Percentiles rank a stretch among this genome's conserved stretches.
Evolutionary conservation across 2,329 filamentous ascomycete genomes (phyloP).

Genomic region (Claviceps africana): DNA sequence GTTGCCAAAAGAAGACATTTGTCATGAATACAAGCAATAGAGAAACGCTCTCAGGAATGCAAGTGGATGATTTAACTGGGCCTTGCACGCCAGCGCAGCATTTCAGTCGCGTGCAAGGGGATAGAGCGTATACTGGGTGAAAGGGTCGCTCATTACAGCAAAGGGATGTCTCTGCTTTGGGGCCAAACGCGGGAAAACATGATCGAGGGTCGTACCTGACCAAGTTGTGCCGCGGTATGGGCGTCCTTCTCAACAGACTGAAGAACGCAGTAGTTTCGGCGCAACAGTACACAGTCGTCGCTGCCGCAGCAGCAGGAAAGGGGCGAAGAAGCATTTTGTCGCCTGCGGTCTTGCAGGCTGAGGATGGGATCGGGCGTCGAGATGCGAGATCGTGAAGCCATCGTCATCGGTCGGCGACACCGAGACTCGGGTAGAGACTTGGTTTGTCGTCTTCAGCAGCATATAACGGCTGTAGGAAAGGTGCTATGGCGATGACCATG

Average conservation of each 20-base stretch:
- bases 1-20: neutral
- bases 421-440: neutral
- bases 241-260: constrained; percentile 79
- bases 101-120: neutral
- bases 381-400: constrained; percentile 4
- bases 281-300: constrained; percentile 62
- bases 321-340: constrained; percentile 16
- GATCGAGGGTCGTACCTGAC: constrained; percentile 55
- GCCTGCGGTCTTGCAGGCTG: constrained; percentile 12
- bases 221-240: constrained; percentile 69
- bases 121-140: neutral
- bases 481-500: constrained; percentile 5
- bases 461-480: neutral
- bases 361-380: constrained; percentile 7
- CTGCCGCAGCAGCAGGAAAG: constrained; percentile 76
- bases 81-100: neutral
- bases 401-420: constrained; percentile 5
- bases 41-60: constrained; percentile 3
- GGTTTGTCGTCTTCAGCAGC: constrained; percentile 1
- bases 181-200: neutral
- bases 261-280: constrained; percentile 65
- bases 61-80: neutral
- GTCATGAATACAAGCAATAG: neutral
- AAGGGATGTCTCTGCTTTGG: neutral
- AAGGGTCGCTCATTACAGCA: neutral